Percentiles rank a stretch among this genome's conserved stretches.
Evolutionary conservation across 1,284 basidiomycete species (phyloP).

Genomic region (Quambalaria eucalypti): DNA sequence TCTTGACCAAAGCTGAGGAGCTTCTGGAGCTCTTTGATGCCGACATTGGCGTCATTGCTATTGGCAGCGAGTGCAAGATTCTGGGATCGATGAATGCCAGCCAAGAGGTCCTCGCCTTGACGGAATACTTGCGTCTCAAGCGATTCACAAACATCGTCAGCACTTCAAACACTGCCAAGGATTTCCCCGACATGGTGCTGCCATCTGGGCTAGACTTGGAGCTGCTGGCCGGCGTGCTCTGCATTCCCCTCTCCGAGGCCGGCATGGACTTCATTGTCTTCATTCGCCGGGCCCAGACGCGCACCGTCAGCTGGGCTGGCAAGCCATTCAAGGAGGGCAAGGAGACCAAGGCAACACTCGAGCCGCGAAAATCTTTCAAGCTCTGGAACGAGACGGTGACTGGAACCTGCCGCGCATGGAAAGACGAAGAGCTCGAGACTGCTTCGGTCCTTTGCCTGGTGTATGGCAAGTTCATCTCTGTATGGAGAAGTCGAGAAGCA

Average conservation of each 20-base stretch:
- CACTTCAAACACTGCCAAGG: constrained; percentile 59
- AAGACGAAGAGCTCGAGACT: constrained; percentile 78
- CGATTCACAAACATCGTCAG: constrained; percentile 47
- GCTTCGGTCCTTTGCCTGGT: constrained; percentile 75
- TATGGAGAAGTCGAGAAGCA: constrained; percentile 76
- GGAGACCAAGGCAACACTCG: constrained; percentile 26
- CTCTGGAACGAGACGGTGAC: constrained; percentile 70
- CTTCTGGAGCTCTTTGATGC: constrained; percentile 72
- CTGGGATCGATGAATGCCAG: constrained; percentile 69
- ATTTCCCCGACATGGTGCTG: constrained; percentile 68
- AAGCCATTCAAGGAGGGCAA: constrained; percentile 59
- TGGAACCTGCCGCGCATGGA: constrained; percentile 67
- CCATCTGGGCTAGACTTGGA: constrained; percentile 57
- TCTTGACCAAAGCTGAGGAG: constrained; percentile 77
- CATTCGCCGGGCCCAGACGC: constrained; percentile 65
- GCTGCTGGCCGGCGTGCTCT: constrained; percentile 67
- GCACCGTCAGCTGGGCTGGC: constrained; percentile 38
- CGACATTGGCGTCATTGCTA: constrained; percentile 72
- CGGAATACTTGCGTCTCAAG: constrained; percentile 73
- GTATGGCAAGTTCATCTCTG: constrained; percentile 75
- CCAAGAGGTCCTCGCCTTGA: constrained; percentile 74
- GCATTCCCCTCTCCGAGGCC: constrained; percentile 55
- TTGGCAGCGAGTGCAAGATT: constrained; percentile 63
- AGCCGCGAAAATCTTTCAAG: constrained; percentile 41
- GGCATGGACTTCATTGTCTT: constrained; percentile 63